Conservation (phyloP, 2,329 filamentous ascomycete species). For the Hypoxylon sp. region DNA sequence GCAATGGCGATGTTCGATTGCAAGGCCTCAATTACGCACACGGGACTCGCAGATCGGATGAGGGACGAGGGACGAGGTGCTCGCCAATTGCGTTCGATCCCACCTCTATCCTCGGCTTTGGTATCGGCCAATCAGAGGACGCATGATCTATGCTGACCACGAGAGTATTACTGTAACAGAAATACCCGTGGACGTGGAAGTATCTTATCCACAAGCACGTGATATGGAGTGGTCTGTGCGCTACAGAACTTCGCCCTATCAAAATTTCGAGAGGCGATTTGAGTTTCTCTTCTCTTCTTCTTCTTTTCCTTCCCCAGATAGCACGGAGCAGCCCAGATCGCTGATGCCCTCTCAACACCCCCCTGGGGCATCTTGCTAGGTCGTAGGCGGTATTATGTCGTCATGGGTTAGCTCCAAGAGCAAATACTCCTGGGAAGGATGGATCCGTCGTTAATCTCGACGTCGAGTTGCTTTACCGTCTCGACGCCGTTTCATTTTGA, state of each 20-base stretch:
- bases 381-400: conserved; percentile 45
- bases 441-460: conserved; percentile 56
- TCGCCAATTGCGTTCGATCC: conserved; percentile 30
- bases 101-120: conserved; percentile 40
- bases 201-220: conserved; percentile 37
- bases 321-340: conserved; percentile 59
- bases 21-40: conserved; percentile 9
- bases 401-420: conserved; percentile 48
- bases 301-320: conserved; percentile 63
- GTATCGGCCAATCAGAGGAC: conserved; percentile 31
- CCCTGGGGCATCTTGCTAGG: conserved; percentile 42
- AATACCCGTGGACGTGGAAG: conserved; percentile 27
- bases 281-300: conserved; percentile 41
- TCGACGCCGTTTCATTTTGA: conserved; percentile 54
- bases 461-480: conserved; percentile 49
- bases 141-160: conserved; percentile 32
- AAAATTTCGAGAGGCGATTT: conserved; percentile 12
- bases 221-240: conserved; percentile 40
- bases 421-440: conserved; percentile 52
- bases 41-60: conserved; percentile 12
- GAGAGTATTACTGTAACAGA: conserved; percentile 16
- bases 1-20: not conserved
- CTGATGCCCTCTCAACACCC: conserved; percentile 32
- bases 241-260: conserved; percentile 11
- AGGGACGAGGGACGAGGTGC: conserved; percentile 17